These are phyloP conservation scores for Aspergillus kassunensis DNA, from an alignment of 495 filamentous ascomycete species.

Conservation along the genomic window DNA sequence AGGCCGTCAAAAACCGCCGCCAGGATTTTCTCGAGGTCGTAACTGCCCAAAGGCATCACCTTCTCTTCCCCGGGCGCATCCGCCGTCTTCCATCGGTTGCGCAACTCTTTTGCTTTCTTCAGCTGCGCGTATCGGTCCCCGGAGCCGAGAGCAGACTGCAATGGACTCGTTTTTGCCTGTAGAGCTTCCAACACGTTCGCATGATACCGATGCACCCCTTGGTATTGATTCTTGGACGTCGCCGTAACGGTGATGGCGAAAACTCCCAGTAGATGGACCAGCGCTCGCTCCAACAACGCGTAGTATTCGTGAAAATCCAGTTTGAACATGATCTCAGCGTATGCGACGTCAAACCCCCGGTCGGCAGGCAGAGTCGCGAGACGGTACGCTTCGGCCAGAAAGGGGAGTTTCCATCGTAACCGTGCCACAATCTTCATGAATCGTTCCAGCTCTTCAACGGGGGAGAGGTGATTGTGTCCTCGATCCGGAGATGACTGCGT, in stretches of 20 bases:
- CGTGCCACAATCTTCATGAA: constrained; percentile 55
- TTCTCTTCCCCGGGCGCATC: constrained; percentile 37
- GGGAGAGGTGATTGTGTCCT: constrained; percentile 15
- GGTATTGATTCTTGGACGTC: constrained; percentile 4
- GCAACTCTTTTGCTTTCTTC: constrained; percentile 57
- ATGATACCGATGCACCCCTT: constrained; percentile 52
- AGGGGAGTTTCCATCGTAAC: constrained; percentile 57
- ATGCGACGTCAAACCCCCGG: constrained; percentile 19
- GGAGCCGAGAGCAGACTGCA: constrained; percentile 46
- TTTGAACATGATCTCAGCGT: constrained; percentile 63
- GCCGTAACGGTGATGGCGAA: constrained; percentile 48
- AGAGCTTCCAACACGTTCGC: constrained; percentile 59
- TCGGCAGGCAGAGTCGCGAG: constrained; percentile 34
- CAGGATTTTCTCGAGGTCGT: constrained; percentile 55
- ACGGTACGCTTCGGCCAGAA: constrained; percentile 50
- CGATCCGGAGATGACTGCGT: constrained; percentile 5
- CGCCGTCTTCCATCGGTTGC: constrained; percentile 65
- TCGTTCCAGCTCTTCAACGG: constrained; percentile 45
- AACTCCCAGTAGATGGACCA: constrained; percentile 57
- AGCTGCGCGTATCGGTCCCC: constrained; percentile 46
- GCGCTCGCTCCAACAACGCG: constrained; percentile 59
- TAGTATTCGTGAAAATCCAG: constrained; percentile 70
- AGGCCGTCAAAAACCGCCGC: constrained; percentile 34
- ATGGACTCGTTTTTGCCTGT: constrained; percentile 43
- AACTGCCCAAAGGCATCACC: constrained; percentile 42